A percentile compares a stretch with the other conserved stretches of the same genome.
These are phyloP conservation scores for Claviceps sp. DNA, from an alignment of 2,329 filamentous ascomycete genomes.

Conservation along the genomic window DNA sequence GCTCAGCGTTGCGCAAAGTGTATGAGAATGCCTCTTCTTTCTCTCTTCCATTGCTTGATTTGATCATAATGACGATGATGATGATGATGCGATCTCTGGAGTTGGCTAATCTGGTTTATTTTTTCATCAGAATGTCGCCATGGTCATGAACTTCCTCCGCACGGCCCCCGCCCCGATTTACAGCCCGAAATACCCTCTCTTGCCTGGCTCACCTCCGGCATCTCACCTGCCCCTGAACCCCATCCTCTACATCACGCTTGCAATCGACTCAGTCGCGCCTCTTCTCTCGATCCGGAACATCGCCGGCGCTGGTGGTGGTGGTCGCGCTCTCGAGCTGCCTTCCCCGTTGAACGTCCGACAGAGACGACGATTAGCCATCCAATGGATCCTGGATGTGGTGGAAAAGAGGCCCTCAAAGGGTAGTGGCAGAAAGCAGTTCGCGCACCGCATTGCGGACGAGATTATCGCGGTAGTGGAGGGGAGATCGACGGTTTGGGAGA, in stretches of 20 bases:
- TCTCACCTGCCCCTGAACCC: conserved; percentile 78
- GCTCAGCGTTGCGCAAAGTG: conserved; percentile 76
- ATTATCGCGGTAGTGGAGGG: conserved; percentile 81
- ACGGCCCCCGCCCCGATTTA: conserved; percentile 68
- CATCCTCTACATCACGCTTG: conserved; percentile 74
- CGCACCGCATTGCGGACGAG: conserved; percentile 71
- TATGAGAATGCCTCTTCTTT: conserved; percentile 22
- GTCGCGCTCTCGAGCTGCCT: conserved; percentile 70
- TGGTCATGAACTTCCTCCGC: conserved; percentile 72
- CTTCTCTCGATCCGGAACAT: conserved; percentile 67
- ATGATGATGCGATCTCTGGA: too few relatives aligned
- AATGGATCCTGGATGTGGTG: conserved; percentile 82
- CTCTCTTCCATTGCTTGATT: neutral
- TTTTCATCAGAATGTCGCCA: conserved; percentile 58
- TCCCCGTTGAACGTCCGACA: conserved; percentile 62
- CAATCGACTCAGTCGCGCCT: conserved; percentile 85
- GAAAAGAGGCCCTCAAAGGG: conserved; percentile 62
- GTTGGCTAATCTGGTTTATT: conserved; percentile 1
- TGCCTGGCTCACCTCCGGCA: conserved; percentile 65
- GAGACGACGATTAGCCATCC: conserved; percentile 63
- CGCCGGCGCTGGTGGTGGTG: conserved; percentile 73
- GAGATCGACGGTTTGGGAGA: conserved; percentile 71
- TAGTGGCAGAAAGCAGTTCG: conserved; percentile 59
- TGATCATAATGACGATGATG: neutral
- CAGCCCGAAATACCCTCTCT: conserved; percentile 55